Evolutionary conservation across 805 yeast species (phyloP), one percentile per base, ranked within the genome.

Genomic region (Ogataea nitratoaversa): DNA sequence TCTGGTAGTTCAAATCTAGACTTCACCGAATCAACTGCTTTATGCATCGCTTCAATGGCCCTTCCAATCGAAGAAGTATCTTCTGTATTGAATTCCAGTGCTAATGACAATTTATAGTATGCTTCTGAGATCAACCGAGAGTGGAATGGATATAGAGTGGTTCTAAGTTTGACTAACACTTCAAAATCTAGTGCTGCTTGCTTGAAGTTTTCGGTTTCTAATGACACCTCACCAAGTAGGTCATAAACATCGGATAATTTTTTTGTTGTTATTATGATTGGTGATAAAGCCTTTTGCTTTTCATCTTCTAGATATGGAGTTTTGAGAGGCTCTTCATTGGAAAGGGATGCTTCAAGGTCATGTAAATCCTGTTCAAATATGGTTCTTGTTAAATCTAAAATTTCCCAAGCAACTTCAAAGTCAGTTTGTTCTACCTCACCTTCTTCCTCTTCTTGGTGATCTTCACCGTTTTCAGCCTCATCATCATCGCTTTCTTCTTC

Each of bases 401-500:
- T 74, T 38, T 85, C 93, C 93, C 96, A 85, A 0, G 96, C 95
- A 14, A 82, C 76, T 57, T 84, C 95, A 54, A 91, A 86, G 52
- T 84, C 95, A 14, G 79, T 71, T 47, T 80, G 84, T 30, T 76
- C 76, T 24, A 67, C 72, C 18, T 60, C 75, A 19, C 52, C 56
- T 22, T 47, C 57, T 2, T 55, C 63, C 11, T 52, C 51, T 14
- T 54, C 57, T 29, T 7, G 16, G 11, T 29, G 9, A 29, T 29
- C 31, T 14, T 29, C 14, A 25, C n/a, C n/a, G n/a, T n/a, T n/a
- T n/a, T n/a, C n/a, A n/a, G n/a, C 25, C 11, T 22, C 25, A 11
- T 11, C 25, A 5, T 38, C 52, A 4, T 38, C 52, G n/a, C 13
- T 40, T 19, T 41, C 52, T 5, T 51, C 53, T 1, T 53, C 61